Conservation (phyloP, 148 eudicot species). For the Cornus controversa region DNA sequence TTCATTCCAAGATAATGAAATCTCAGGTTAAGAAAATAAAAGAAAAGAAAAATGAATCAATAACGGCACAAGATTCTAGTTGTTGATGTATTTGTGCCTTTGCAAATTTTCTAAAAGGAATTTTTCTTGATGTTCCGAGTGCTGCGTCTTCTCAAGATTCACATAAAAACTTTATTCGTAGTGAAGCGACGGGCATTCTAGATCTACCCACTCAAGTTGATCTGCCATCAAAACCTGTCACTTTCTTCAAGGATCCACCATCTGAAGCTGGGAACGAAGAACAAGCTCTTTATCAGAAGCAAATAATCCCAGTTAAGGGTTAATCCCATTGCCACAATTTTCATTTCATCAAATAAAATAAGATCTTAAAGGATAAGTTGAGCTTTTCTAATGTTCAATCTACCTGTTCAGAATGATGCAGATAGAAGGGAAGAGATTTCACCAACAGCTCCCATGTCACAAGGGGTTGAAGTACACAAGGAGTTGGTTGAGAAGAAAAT, state of each 20-base stretch:
- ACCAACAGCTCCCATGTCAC: constrained; percentile 6
- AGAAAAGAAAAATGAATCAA: background rate
- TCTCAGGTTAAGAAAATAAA: constrained; percentile 36
- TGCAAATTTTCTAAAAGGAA: constrained; percentile 13
- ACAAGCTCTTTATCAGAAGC: constrained; percentile 5
- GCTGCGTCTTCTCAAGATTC: constrained; percentile 41
- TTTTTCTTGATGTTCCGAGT: constrained; percentile 33
- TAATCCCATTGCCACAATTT: background rate
- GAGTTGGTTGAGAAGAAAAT: constrained; percentile 18
- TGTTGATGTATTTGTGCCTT: constrained; percentile 22
- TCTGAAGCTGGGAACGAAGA: constrained; percentile 12
- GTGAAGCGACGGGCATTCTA: constrained; percentile 17
- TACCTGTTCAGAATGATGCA: constrained; percentile 38
- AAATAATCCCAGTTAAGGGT: constrained; percentile 40
- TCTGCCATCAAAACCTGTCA: constrained; percentile 2
- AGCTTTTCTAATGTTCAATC: constrained; percentile 27
- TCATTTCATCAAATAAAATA: background rate
- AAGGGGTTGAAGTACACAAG: constrained; percentile 3
- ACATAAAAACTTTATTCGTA: constrained; percentile 16
- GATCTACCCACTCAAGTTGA: constrained; percentile 19
- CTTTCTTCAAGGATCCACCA: constrained; percentile 1
- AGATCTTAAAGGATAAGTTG: background rate
- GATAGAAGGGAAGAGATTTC: constrained; percentile 29
- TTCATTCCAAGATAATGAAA: constrained; percentile 17
- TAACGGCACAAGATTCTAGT: constrained; percentile 4